These are phyloP conservation scores for Wickerhamiella sorbophila DNA, from an alignment of 805 yeast species.

Conservation along the genomic window DNA sequence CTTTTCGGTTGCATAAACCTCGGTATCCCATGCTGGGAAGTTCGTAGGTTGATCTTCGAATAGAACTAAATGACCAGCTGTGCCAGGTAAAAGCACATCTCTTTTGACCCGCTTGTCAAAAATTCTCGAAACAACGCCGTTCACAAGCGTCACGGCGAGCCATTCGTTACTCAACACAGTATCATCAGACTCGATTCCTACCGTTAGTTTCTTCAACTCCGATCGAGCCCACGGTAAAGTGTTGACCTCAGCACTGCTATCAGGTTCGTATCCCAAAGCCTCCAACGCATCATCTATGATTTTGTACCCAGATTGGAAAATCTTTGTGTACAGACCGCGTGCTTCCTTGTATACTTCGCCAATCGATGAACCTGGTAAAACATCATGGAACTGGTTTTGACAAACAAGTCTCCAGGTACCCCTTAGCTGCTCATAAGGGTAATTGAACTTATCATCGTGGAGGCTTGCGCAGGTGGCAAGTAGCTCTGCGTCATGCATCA, in stretches of 20 bases:
- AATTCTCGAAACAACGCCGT: constrained; percentile 50
- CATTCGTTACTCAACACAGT: constrained; percentile 43
- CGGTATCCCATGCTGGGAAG: constrained; percentile 98
- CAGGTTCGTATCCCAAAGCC: constrained; percentile 25
- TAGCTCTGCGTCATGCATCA: constrained; percentile 74
- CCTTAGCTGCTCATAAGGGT: constrained; percentile 58
- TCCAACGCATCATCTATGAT: constrained; percentile 39
- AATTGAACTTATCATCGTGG: constrained; percentile 36
- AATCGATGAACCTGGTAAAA: constrained; percentile 92
- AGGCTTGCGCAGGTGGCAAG: constrained; percentile 54
- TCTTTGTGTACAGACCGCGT: constrained; percentile 53
- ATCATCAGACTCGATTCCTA: not conserved
- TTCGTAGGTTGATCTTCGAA: constrained; percentile 83
- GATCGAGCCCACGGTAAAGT: constrained; percentile 17
- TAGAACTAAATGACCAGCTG: constrained; percentile 66
- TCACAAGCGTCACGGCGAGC: constrained; percentile 44
- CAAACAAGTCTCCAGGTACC: constrained; percentile 78
- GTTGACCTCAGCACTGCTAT: constrained; percentile 8
- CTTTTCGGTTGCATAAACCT: constrained; percentile 69
- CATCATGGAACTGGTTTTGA: constrained; percentile 92
- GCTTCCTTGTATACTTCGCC: constrained; percentile 91
- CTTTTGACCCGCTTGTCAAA: constrained; percentile 43
- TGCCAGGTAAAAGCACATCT: constrained; percentile 55
- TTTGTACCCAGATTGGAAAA: constrained; percentile 37
- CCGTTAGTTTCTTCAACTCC: not conserved